phyloP scores from a whole-genome alignment of 148 eudicot genomes.

The Simmondsia chinensis region DNA sequence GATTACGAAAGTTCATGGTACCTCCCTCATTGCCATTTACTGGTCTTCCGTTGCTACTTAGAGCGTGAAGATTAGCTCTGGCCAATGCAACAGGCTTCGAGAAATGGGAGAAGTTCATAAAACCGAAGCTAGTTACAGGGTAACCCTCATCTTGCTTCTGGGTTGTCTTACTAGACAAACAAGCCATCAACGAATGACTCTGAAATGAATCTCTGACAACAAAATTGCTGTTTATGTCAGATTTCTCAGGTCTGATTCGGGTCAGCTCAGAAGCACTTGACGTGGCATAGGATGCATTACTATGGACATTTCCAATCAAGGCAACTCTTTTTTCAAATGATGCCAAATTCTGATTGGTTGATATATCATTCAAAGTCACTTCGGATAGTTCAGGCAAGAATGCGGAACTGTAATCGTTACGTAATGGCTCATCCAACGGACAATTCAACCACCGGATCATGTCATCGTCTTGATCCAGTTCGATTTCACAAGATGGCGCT shows the following conservation, averaged over 20 bases:
- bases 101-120: slow-evolving; percentile 61
- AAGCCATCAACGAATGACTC: slow-evolving; percentile 23
- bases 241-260: slow-evolving; percentile 36
- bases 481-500: slow-evolving; percentile 42
- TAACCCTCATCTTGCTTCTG: slow-evolving; percentile 34
- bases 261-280: slow-evolving; percentile 25
- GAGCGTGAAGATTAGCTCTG: slow-evolving; percentile 27
- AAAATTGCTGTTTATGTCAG: slow-evolving; percentile 25
- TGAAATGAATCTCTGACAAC: slow-evolving; percentile 17
- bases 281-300: slow-evolving; percentile 23
- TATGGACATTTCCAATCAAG: slow-evolving; percentile 17
- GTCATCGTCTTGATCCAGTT: slow-evolving; percentile 46
- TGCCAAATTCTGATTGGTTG: slow-evolving; percentile 23
- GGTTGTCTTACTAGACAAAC: slow-evolving; percentile 18
- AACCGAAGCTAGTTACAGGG: slow-evolving; percentile 32
- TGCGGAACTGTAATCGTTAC: slow-evolving; percentile 46
- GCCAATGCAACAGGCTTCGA: slow-evolving; percentile 43
- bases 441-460: slow-evolving; percentile 65
- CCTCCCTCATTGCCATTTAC: slow-evolving; percentile 21
- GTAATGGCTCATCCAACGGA: slow-evolving; percentile 39
- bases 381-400: slow-evolving; percentile 64
- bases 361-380: slow-evolving; percentile 37
- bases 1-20: slow-evolving; percentile 16
- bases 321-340: slow-evolving; percentile 27
- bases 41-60: slow-evolving; percentile 19